phyloP scores from a whole-genome alignment of 768 basidiomycete species.

The Dentipellis fragilis region DNA sequence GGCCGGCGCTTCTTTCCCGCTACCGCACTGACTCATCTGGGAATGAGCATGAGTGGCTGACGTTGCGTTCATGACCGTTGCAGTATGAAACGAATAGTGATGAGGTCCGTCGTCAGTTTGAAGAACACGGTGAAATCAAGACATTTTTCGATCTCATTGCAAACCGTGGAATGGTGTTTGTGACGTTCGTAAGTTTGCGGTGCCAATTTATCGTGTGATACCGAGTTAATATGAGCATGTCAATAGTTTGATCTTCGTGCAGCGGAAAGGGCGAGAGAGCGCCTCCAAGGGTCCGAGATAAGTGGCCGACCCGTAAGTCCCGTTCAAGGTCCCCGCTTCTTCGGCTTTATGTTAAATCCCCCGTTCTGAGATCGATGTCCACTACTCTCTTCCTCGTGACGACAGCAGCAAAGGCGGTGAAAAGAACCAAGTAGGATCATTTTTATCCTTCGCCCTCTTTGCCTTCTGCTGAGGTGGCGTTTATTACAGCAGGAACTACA shows the following conservation, averaged over 20 bases:
- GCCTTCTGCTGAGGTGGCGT: neutral
- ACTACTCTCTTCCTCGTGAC: constrained; percentile 90
- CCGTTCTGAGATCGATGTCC: constrained; percentile 81
- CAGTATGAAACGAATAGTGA: constrained; percentile 88
- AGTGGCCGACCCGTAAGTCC: constrained; percentile 79
- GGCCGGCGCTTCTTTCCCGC: neutral
- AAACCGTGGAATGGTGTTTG: constrained; percentile 97
- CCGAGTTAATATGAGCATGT: neutral
- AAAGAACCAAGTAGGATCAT: constrained; percentile 67
- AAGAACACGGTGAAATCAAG: constrained; percentile 92
- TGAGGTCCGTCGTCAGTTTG: constrained; percentile 77
- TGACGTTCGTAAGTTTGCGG: constrained; percentile 79
- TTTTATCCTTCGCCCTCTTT: neutral
- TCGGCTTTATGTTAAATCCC: constrained; percentile 1
- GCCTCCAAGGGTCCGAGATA: constrained; percentile 82
- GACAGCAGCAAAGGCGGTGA: constrained; percentile 60
- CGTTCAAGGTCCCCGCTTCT: neutral
- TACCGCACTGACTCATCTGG: neutral
- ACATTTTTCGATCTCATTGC: constrained; percentile 94
- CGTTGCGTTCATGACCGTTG: constrained; percentile 7
- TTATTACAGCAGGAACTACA: constrained; percentile 47
- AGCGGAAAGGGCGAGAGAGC: constrained; percentile 85
- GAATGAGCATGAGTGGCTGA: constrained; percentile 4
- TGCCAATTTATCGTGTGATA: neutral
- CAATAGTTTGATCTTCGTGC: constrained; percentile 83